Evolutionary conservation across 805 yeast species (phyloP).

Genomic region (Cyberlindnera samutprakarnensis): DNA sequence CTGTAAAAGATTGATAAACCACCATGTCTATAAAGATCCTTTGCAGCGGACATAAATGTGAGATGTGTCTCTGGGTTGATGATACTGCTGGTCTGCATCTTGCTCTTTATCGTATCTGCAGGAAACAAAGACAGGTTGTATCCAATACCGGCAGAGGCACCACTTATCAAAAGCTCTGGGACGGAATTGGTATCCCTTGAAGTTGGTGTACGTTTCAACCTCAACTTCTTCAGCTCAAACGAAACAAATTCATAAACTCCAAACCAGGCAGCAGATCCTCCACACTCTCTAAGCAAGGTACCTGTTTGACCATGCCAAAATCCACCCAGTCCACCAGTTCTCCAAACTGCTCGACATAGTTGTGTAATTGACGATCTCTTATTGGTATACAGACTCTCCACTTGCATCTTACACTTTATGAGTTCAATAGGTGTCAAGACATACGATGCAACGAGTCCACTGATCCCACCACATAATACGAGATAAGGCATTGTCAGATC

Average conservation of each 20-base stretch:
- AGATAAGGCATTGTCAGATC: slow-evolving; percentile 35
- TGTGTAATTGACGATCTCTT: slow-evolving; percentile 27
- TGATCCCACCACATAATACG: slow-evolving; percentile 65
- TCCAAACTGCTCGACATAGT: slow-evolving; percentile 35
- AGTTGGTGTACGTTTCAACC: slow-evolving; percentile 20
- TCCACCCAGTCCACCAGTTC: slow-evolving; percentile 55
- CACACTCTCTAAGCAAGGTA: slow-evolving; percentile 74
- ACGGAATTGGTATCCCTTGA: slow-evolving; percentile 27
- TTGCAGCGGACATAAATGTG: slow-evolving; percentile 32
- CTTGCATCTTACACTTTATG: slow-evolving; percentile 83
- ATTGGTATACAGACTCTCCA: slow-evolving; percentile 32
- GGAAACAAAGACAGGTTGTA: slow-evolving; percentile 82
- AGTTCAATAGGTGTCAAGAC: slow-evolving; percentile 89
- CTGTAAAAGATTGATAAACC: slow-evolving; percentile 73
- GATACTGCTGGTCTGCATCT: slow-evolving; percentile 61
- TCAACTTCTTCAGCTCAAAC: slow-evolving; percentile 27
- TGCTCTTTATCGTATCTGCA: slow-evolving; percentile 82
- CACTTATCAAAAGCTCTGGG: slow-evolving; percentile 59
- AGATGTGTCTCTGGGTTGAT: slow-evolving; percentile 20
- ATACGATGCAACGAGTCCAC: slow-evolving; percentile 78
- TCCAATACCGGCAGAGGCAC: slow-evolving; percentile 80
- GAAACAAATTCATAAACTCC: slow-evolving; percentile 68
- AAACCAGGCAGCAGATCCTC: slow-evolving; percentile 94
- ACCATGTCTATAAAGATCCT: slow-evolving; percentile 34
- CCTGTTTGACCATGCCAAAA: slow-evolving; percentile 85